Conservation (phyloP, 2,329 filamentous ascomycete genomes). For the Aureobasidium vineae region DNA sequence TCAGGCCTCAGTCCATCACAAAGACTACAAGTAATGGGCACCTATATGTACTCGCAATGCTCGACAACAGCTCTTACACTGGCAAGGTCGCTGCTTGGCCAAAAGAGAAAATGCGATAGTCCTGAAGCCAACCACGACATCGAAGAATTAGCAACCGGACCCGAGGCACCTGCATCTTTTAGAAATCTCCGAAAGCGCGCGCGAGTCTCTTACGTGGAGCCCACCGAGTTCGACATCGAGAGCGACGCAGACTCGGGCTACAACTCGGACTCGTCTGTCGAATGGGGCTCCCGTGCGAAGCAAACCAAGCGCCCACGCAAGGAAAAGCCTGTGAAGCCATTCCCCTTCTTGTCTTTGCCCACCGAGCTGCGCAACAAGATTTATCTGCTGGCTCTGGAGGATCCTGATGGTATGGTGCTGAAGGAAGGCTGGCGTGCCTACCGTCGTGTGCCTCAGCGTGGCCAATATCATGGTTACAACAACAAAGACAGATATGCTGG, state of each 20-base stretch:
- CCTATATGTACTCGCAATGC: background rate
- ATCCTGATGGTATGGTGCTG: conserved; percentile 1
- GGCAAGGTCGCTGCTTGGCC: background rate
- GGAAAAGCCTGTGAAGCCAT: background rate
- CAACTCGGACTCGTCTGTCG: conserved; percentile 6
- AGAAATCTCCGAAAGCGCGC: background rate
- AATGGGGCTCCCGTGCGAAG: background rate
- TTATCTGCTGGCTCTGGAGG: conserved; percentile 14
- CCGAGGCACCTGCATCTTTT: background rate
- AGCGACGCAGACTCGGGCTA: conserved; percentile 16
- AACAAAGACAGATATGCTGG: background rate
- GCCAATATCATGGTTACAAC: background rate
- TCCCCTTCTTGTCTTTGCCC: conserved; percentile 23
- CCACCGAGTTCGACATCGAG: background rate
- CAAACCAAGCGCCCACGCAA: background rate
- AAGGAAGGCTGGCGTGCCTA: conserved; percentile 5
- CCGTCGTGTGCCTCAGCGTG: background rate
- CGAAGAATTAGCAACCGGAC: background rate
- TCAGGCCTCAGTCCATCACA: background rate
- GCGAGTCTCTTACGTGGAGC: background rate
- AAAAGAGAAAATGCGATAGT: background rate
- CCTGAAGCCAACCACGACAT: background rate
- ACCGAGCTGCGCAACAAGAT: conserved; percentile 29
- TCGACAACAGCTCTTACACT: background rate
- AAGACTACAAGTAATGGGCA: background rate